A percentile compares a stretch with the other conserved stretches of the same genome.
Evolutionary conservation across 139 green algal species (phyloP).

Genomic region (Dunaliella primolecta): DNA sequence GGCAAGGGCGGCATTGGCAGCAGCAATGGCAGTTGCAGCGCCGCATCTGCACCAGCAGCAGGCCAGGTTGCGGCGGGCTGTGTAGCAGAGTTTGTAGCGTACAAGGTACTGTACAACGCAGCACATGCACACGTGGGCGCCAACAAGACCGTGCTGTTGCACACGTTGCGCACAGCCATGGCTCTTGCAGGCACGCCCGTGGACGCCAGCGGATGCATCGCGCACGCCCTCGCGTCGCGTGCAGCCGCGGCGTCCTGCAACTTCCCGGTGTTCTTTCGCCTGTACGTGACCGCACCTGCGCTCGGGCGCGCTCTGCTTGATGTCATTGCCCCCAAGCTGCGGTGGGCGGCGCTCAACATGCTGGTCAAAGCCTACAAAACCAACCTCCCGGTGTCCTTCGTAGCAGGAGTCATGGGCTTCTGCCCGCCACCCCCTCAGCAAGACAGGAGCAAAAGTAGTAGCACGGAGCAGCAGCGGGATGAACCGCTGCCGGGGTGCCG

Average conservation of each 20-base stretch:
- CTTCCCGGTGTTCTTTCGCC: conserved; percentile 63
- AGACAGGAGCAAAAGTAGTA: not conserved
- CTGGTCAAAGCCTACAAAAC: conserved; percentile 60
- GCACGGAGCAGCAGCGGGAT: not conserved
- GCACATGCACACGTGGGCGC: conserved; percentile 50
- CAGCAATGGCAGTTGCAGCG: not conserved
- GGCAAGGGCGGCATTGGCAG: too few species aligned
- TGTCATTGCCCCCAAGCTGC: conserved; percentile 44
- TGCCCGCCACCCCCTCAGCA: not conserved
- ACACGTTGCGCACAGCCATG: conserved; percentile 49
- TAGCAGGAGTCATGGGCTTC: conserved; percentile 65
- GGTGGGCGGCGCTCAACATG: conserved; percentile 52
- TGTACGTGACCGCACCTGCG: conserved; percentile 64
- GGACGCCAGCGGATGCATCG: conserved; percentile 23
- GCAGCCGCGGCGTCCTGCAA: conserved; percentile 24
- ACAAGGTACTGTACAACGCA: conserved; percentile 58
- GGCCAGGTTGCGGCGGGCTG: conserved; percentile 14
- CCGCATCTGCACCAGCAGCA: not conserved
- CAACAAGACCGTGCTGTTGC: conserved; percentile 45
- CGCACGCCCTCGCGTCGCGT: conserved; percentile 3
- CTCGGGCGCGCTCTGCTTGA: conserved; percentile 76
- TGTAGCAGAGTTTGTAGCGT: conserved; percentile 52
- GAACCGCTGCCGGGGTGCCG: conserved; percentile 53
- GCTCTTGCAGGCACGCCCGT: conserved; percentile 23
- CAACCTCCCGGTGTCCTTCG: conserved; percentile 44